Base-by-base conservation (phyloP, 2,329 filamentous ascomycete genomes). In the Lojkania enalia region DNA sequence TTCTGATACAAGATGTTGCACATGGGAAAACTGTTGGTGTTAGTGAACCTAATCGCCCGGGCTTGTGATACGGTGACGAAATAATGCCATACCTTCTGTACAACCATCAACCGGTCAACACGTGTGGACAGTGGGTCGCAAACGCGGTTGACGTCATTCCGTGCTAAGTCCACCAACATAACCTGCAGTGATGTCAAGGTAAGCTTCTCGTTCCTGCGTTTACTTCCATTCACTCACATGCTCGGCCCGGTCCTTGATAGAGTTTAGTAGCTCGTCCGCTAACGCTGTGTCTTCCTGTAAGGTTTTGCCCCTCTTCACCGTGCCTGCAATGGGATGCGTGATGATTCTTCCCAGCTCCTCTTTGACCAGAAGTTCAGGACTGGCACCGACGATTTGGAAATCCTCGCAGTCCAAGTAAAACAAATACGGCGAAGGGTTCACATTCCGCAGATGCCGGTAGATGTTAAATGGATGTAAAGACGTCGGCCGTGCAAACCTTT, bases 401-500 rank as follows among this genome's bases (percentile, higher is more conserved):
- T 89, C 87, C 48, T 82, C 80, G 73, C 92, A 97, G 69, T 94
- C 85, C 50, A 99, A 83, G 73, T 91, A 99, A 77, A 99, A 99
- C 25, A 99, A 83, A 72, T 99, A 99, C 0, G 94, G 94, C 6
- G 90, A 96, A 0, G 94, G 94, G 68, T 99, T 99, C 63, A 97
- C 88, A n/a, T 90, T 96, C 51, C 94, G 88, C 27, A 99, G 80
- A 68, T 96, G 90, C 42, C 92, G 85, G 78, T 97, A 99, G 61
- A 99, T 88, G 76, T 97, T 99, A 79, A 97, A 99, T 0, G 94
- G 92, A 70, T 99, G 94, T 32, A 99, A 77, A 44, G 83, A 84
- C 2, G 94, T 99, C 12, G 91, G 91, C 20, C 92, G 83, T 5
- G 91, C 86, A 65, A 97, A 88, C 40, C 94, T 84, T 73, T 99